Evolutionary conservation across 2,329 filamentous ascomycete genomes (phyloP).

Genomic region (Cladosporium sp.): DNA sequence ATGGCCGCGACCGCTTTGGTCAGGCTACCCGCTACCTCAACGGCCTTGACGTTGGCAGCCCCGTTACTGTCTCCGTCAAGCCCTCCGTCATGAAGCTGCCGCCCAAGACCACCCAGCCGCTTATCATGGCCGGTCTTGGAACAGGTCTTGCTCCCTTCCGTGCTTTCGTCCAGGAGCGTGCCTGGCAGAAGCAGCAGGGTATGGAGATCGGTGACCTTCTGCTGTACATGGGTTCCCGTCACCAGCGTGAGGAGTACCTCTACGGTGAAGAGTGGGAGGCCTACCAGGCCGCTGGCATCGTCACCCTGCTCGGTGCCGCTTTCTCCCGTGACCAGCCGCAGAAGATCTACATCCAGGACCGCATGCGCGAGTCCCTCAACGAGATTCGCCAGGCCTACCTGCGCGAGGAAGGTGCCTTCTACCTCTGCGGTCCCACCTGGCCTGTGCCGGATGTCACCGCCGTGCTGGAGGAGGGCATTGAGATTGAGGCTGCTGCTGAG

Average conservation of each 20-base stretch:
- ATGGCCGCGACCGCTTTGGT: conserved; percentile 82
- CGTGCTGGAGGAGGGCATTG: conserved; percentile 89
- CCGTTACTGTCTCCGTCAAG: conserved; percentile 90
- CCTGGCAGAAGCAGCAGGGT: conserved; percentile 95
- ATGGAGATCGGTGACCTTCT: conserved; percentile 91
- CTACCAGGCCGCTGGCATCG: conserved; percentile 89
- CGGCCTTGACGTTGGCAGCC: conserved; percentile 65
- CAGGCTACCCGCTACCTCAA: conserved; percentile 90
- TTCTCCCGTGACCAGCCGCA: conserved; percentile 95
- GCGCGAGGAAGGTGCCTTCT: conserved; percentile 83
- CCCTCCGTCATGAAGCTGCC: conserved; percentile 99
- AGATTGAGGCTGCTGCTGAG: conserved; percentile 61
- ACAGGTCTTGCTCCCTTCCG: conserved; percentile 98
- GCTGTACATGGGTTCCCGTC: conserved; percentile 92
- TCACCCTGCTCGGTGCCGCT: conserved; percentile 86
- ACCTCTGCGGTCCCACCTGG: conserved; percentile 97
- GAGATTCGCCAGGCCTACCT: conserved; percentile 86
- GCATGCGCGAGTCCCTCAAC: conserved; percentile 81
- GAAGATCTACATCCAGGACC: conserved; percentile 99
- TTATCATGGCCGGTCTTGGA: conserved; percentile 99
- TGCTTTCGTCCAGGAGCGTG: conserved; percentile 95
- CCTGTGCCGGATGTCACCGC: conserved; percentile 94
- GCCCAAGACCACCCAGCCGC: conserved; percentile 74
- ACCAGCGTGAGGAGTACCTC: conserved; percentile 97
- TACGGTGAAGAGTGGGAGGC: conserved; percentile 99